Evolutionary conservation across 2,329 filamentous ascomycete genomes (phyloP).

Genomic region (Phialocephala subalpina): DNA sequence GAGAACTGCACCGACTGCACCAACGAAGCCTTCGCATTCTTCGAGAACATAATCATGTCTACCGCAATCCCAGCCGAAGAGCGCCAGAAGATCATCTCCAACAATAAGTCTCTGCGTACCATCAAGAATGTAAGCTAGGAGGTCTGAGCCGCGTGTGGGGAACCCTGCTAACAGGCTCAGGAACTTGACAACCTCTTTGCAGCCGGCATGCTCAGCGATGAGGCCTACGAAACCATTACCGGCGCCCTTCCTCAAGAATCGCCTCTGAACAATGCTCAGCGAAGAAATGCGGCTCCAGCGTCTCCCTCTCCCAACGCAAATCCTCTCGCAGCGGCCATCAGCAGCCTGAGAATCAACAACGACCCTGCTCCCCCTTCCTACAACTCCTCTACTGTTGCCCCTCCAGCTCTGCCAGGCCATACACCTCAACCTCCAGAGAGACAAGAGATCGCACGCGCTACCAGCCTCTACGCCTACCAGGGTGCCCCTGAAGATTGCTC

Average conservation of each 20-base stretch:
- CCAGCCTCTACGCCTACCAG: conserved; percentile 82
- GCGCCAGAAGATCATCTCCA: conserved; percentile 44
- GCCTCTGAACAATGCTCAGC: conserved; percentile 51
- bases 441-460: conserved; percentile 73
- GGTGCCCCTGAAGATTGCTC: conserved; percentile 81
- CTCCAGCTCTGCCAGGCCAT: conserved; percentile 47
- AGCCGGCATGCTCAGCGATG: conserved; percentile 77
- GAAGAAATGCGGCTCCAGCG: conserved; percentile 43
- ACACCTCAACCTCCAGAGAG: conserved; percentile 45
- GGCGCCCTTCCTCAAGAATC: conserved; percentile 77
- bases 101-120: conserved; percentile 44
- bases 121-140: conserved; percentile 45
- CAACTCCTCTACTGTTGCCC: conserved; percentile 39
- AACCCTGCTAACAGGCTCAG: conserved; percentile 54
- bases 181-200: conserved; percentile 92
- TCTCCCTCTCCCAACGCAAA: conserved; percentile 46
- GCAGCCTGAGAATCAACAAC: conserved; percentile 32
- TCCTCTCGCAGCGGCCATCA: conserved; percentile 35
- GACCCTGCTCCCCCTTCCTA: conserved; percentile 36
- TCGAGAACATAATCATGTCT: conserved; percentile 40
- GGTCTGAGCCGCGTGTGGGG: neutral
- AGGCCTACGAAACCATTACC: conserved; percentile 78
- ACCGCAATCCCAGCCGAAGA: conserved; percentile 40
- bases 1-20: conserved; percentile 38
- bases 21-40: conserved; percentile 35